Conservation (phyloP, 2,329 filamentous ascomycete genomes). For the Fusarium sp. region DNA sequence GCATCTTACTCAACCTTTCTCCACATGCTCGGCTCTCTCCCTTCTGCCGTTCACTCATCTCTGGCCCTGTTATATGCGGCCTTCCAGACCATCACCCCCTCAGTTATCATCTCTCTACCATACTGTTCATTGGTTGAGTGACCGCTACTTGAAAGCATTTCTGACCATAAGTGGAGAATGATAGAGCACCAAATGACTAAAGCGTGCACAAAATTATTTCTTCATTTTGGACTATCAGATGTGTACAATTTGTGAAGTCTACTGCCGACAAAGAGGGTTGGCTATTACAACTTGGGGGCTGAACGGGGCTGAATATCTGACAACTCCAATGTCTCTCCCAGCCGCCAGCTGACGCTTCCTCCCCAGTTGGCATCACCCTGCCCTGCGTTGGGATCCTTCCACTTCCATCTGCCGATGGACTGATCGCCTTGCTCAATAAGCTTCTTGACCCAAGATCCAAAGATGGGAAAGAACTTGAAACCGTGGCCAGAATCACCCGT, state of each 20-base stretch:
- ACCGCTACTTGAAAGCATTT: not conserved
- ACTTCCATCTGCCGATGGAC: not conserved
- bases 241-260: not conserved
- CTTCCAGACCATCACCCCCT: slow-evolving; percentile 94
- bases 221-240: not conserved
- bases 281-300: not conserved
- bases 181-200: not conserved
- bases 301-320: not conserved
- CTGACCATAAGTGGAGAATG: not conserved
- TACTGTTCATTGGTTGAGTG: slow-evolving; percentile 68
- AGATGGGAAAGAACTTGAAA: slow-evolving; percentile 72
- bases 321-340: slow-evolving; percentile 1
- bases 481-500: slow-evolving; percentile 72
- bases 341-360: not conserved
- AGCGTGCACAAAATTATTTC: too few species aligned
- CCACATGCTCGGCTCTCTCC: slow-evolving; percentile 85
- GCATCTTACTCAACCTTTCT: slow-evolving; percentile 94
- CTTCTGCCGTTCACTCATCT: slow-evolving; percentile 83
- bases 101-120: slow-evolving; percentile 92
- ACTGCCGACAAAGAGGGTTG: not conserved
- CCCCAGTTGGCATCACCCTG: not conserved
- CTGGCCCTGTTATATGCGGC: slow-evolving; percentile 91
- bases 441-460: slow-evolving; percentile 65
- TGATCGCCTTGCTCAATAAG: slow-evolving; percentile 50
- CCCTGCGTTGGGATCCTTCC: not conserved